Base-by-base conservation (phyloP, 2,329 filamentous ascomycete species). In the Fusarium sp. region DNA sequence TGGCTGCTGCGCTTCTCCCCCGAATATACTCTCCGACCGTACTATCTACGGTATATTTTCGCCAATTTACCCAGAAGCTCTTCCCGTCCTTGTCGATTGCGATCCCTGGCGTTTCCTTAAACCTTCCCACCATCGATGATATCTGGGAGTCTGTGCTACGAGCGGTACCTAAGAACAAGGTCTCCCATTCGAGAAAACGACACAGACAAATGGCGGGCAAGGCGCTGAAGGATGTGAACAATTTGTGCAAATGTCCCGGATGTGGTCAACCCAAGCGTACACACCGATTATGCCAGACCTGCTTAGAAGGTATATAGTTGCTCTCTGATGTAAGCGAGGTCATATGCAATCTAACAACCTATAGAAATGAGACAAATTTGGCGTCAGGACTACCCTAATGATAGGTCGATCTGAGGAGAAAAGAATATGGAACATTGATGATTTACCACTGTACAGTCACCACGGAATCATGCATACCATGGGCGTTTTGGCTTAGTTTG, bases 101-200 rank as follows among this genome's bases (percentile, higher is more conserved):
- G 12, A 82, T 92, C 44, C 90, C 93, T 30, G 85, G 88, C 44
- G 85, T 94, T 74, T 87, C 90, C 75, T 80, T 87, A 65, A 84
- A 84, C 64, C 78, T 89, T 17, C 87, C 86, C 14, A 89, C 86
- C 56, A 80, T 98, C 28, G 91, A 90, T 63, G 93, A 93, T 72
- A 91, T 99, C 78, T 98, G 96, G 96, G 96, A 98, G 77, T 95
- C 94, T 11, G 89, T 99, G 51, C 87, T 99, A 76, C 92, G 92
- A 75, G 96, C 96, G 3, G 96, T 98, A 22, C 96, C 96, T 10
- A 99, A 99, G 89, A 98, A 98, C 87, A 99, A 98, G 89, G 97
- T 95, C 39, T 98, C 96, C 47, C 94, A 99, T 83, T 94, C 94
- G 87, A 98, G 96, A 87, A 98, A 95, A 88, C 90, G 96, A 77